Conservation (phyloP, 441 rosid genomes). For the Populus hybrid region DNA sequence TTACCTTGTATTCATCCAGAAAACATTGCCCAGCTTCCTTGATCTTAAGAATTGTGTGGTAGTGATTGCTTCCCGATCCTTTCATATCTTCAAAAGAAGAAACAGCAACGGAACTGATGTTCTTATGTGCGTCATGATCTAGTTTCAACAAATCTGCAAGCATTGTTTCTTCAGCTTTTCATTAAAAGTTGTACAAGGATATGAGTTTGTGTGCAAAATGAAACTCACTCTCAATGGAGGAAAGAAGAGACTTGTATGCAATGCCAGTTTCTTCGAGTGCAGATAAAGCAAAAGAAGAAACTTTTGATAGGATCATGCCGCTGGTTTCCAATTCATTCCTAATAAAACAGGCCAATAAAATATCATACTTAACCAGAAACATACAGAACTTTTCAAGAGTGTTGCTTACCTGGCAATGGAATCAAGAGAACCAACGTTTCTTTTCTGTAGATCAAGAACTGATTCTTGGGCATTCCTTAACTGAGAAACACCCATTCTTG, state of each 20-base stretch:
- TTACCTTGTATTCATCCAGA: slow-evolving; percentile 62
- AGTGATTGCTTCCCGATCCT: slow-evolving; percentile 60
- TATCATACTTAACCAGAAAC: background rate
- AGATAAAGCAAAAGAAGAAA: slow-evolving; percentile 56
- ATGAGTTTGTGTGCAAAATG: background rate
- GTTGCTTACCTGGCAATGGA: slow-evolving; percentile 51
- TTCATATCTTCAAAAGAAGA: slow-evolving; percentile 59
- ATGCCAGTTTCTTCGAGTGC: slow-evolving; percentile 51
- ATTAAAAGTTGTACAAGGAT: background rate
- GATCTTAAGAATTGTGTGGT: slow-evolving; percentile 57
- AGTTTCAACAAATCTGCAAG: slow-evolving; percentile 65
- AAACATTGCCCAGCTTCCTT: slow-evolving; percentile 70
- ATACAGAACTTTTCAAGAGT: background rate
- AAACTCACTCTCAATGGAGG: slow-evolving; percentile 63
- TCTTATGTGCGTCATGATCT: slow-evolving; percentile 59
- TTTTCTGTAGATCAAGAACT: slow-evolving; percentile 54
- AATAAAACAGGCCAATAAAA: slow-evolving; percentile 6
- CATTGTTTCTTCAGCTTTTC: background rate
- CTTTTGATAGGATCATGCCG: slow-evolving; percentile 45
- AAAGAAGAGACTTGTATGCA: slow-evolving; percentile 49
- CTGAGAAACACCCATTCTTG: slow-evolving; percentile 56
- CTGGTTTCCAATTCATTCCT: slow-evolving; percentile 65
- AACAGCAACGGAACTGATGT: slow-evolving; percentile 54
- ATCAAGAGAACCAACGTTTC: slow-evolving; percentile 64
- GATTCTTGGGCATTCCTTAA: slow-evolving; percentile 74